Base-by-base conservation (phyloP, 108 stramenopile species). In the Fragilaria radians region DNA sequence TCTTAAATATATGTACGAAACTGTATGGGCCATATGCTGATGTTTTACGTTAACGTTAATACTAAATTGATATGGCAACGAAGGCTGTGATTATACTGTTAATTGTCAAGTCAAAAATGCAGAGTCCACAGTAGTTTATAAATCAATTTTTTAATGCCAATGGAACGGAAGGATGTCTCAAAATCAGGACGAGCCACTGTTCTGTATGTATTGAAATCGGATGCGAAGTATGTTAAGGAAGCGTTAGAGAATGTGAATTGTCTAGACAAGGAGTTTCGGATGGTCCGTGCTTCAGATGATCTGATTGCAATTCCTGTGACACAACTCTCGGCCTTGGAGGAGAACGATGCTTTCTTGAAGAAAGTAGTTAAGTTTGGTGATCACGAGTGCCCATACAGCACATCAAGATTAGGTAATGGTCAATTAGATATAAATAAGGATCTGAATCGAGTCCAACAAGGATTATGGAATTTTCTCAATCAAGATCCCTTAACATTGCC, bases 261-360 rank as follows among this genome's bases (percentile, higher is more conserved):
- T 18, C 49, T 91, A 28, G 60, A 91, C 56, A 81, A 83, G 57
- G 45, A 69, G 28, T 87, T 77, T 71, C 89, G 89, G 14, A 85
- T 91, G 89, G 52, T 65, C 4, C 58, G 68, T 1, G 21, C 50
- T 48, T 5, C 27, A 22, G 27, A 46, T 14, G 47, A 63, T 61
- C 30, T 14, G 7, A 71, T 68, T 52, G 66, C 62, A 14, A 62
- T 66, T 36, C 62, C 71, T 0, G 49, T 47, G 30, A 32, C 31
- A 36, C n/a, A 11, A 29, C 29, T 4, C 36, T 33, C 23, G 23
- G 28, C 19, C 21, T 54, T 2, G 28, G 33, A 54, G 14, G 36
- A 14, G 36, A 42, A 42, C 14, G 11, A 42, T 42, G 36, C 14
- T 42, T 42, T 7, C 11, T 11, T 42, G 14, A 14, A 42, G 11